Evolutionary conservation across 2,329 filamentous ascomycete species (phyloP).

Genomic region (Penicillium sclerotigenum): DNA sequence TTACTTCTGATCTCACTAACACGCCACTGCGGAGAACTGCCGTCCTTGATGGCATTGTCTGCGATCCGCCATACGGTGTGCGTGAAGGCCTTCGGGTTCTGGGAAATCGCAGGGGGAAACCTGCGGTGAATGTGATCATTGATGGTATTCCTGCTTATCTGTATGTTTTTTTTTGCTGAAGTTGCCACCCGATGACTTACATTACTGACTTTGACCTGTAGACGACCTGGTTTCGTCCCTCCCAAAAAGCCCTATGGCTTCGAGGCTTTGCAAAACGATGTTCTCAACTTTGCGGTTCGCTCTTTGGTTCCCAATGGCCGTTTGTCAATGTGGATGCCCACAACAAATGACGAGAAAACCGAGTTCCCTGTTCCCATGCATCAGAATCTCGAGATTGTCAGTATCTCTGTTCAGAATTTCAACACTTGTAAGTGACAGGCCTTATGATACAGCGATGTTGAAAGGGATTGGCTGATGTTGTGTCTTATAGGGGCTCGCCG

Average conservation of each 20-base stretch:
- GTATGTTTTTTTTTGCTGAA: slow-evolving; percentile 48
- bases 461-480: slow-evolving; percentile 1
- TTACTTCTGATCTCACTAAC: slow-evolving; percentile 84
- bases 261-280: slow-evolving; percentile 81
- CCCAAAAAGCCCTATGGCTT: slow-evolving; percentile 94
- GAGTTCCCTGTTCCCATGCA: slow-evolving; percentile 76
- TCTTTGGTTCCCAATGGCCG: slow-evolving; percentile 76
- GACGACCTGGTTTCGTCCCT: slow-evolving; percentile 68
- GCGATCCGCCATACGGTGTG: slow-evolving; percentile 94
- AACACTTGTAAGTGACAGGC: slow-evolving; percentile 68
- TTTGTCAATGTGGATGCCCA: slow-evolving; percentile 96
- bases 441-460: neutral
- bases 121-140: slow-evolving; percentile 57
- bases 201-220: slow-evolving; percentile 23
- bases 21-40: slow-evolving; percentile 62
- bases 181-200: neutral
- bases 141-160: slow-evolving; percentile 68
- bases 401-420: slow-evolving; percentile 79
- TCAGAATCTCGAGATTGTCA: slow-evolving; percentile 68
- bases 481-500: slow-evolving; percentile 69
- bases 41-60: slow-evolving; percentile 87
- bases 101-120: slow-evolving; percentile 63
- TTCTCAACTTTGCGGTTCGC: slow-evolving; percentile 74
- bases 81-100: slow-evolving; percentile 87
- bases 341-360: slow-evolving; percentile 72